Evolutionary conservation across 2,329 filamentous ascomycete species (phyloP).

Genomic region (Talaromyces sp.): DNA sequence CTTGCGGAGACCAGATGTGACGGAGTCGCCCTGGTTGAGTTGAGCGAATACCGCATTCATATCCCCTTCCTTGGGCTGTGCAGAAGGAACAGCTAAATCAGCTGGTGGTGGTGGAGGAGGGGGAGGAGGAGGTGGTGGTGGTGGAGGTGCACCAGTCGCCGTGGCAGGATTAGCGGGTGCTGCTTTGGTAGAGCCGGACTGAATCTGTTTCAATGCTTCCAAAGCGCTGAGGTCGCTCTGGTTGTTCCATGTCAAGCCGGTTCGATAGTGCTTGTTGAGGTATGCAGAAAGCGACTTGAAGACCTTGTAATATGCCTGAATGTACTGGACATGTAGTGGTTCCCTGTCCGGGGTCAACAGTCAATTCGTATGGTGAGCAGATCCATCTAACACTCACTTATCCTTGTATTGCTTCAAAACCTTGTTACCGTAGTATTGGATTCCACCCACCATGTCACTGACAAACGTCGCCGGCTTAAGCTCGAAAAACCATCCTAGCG

Average conservation of each 20-base stretch:
- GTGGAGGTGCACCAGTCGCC: constrained; percentile 24
- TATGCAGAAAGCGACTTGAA: constrained; percentile 81
- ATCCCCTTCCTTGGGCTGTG: constrained; percentile 50
- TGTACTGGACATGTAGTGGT: constrained; percentile 76
- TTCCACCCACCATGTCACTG: constrained; percentile 73
- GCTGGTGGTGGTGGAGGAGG: constrained; percentile 49
- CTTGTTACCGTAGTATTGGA: constrained; percentile 92
- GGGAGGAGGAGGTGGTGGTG: constrained; percentile 38
- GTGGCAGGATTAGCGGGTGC: constrained; percentile 13
- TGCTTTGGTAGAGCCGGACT: constrained; percentile 36
- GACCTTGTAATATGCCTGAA: constrained; percentile 86
- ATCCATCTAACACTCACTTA: constrained; percentile 50
- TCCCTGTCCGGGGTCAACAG: constrained; percentile 54
- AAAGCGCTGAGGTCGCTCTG: constrained; percentile 67
- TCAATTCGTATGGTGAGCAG: neutral
- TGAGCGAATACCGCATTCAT: constrained; percentile 88
- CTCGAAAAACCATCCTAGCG: constrained; percentile 87
- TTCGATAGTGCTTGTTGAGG: constrained; percentile 75
- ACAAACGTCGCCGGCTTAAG: constrained; percentile 81
- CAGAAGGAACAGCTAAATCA: constrained; percentile 34
- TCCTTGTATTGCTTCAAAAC: constrained; percentile 89
- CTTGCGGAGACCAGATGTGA: constrained; percentile 85
- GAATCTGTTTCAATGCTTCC: constrained; percentile 61
- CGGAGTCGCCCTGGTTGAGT: constrained; percentile 80
- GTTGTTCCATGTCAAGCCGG: constrained; percentile 82